A percentile compares a stretch with the other conserved stretches of the same genome.
Evolutionary conservation across 2,329 filamentous ascomycete genomes (phyloP).

Genomic region (Cercospora janseana): DNA sequence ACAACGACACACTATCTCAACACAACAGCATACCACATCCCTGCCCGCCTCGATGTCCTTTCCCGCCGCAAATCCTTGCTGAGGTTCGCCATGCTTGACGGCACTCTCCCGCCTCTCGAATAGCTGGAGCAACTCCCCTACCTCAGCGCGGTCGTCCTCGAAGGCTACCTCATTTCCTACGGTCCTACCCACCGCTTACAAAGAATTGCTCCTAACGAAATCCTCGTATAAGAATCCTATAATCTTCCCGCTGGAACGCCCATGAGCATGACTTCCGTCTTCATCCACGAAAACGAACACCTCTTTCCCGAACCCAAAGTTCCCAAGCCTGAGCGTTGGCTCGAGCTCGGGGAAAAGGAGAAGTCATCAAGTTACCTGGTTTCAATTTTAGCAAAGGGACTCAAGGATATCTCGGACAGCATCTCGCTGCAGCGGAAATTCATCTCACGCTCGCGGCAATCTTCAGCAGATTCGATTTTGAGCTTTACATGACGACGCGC

Average conservation of each 20-base stretch:
- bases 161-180: conserved; percentile 23
- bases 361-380: conserved; percentile 11
- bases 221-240: conserved; percentile 17
- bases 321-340: conserved; percentile 39
- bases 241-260: conserved; percentile 26
- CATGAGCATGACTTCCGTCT: conserved; percentile 32
- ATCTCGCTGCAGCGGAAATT: conserved; percentile 28
- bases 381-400: conserved; percentile 37
- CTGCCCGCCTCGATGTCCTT: conserved; percentile 38
- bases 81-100: conserved; percentile 10
- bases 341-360: conserved; percentile 14
- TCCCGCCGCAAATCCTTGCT: conserved; percentile 43
- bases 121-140: conserved; percentile 25
- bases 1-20: conserved; percentile 46
- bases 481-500: conserved; percentile 18
- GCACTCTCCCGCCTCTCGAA: not conserved
- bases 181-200: conserved; percentile 23
- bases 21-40: conserved; percentile 44
- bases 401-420: conserved; percentile 31
- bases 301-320: conserved; percentile 34
- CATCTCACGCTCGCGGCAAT: conserved; percentile 22
- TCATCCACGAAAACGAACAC: conserved; percentile 35
- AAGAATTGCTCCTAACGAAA: conserved; percentile 26
- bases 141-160: conserved; percentile 22
- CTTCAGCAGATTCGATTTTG: conserved; percentile 18